Conservation (phyloP, 2,329 filamentous ascomycete genomes). For the Mollisiaceae sp. region DNA sequence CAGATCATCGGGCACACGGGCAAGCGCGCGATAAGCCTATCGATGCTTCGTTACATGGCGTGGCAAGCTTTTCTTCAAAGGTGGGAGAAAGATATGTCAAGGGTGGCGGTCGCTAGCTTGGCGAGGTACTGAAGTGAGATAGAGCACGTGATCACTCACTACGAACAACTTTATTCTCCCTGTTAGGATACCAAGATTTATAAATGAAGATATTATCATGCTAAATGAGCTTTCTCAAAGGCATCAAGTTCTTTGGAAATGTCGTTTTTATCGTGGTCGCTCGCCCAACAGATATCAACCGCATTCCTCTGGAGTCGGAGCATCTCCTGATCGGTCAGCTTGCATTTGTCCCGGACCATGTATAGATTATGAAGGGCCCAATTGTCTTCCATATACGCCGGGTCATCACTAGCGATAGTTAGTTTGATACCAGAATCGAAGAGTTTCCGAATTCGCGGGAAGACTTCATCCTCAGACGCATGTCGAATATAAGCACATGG, state of each 20-base stretch:
- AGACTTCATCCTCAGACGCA: conserved; percentile 47
- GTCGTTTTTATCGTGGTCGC: conserved; percentile 44
- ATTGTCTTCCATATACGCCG: conserved; percentile 53
- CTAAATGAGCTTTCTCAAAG: conserved; percentile 7
- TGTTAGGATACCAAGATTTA: neutral
- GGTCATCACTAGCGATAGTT: conserved; percentile 52
- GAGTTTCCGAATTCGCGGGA: conserved; percentile 48
- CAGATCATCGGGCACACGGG: neutral
- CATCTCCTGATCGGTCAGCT: conserved; percentile 50
- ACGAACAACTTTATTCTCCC: neutral
- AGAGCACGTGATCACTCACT: neutral
- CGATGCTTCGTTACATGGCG: conserved; percentile 8
- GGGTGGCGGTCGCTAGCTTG: neutral
- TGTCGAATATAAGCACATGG: conserved; percentile 71
- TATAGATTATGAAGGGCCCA: conserved; percentile 55
- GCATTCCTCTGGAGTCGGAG: conserved; percentile 48
- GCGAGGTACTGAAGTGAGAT: neutral
- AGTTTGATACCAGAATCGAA: conserved; percentile 50
- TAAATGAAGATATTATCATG: neutral
- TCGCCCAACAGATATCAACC: conserved; percentile 54
- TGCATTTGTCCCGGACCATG: conserved; percentile 49
- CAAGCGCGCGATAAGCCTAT: conserved; percentile 2
- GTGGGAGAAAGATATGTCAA: neutral
- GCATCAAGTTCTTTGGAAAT: conserved; percentile 22
- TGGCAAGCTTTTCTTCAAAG: conserved; percentile 5